Evolutionary conservation across 2,329 filamentous ascomycete genomes (phyloP).

Genomic region (Fusarium sublunatum): DNA sequence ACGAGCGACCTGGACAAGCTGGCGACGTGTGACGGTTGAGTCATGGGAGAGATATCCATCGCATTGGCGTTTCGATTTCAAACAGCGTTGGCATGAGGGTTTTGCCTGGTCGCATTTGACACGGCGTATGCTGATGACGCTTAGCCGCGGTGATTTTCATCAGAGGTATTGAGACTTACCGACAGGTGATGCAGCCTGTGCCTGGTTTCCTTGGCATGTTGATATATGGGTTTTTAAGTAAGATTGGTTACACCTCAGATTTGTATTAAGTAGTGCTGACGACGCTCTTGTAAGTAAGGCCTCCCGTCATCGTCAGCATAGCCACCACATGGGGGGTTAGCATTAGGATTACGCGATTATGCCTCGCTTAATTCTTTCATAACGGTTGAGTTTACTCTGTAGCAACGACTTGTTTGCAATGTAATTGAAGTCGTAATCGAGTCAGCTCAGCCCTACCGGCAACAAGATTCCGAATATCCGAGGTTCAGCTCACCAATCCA

Average conservation of each 20-base stretch:
- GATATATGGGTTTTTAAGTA: neutral
- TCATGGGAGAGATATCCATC: constrained; percentile 49
- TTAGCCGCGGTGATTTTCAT: neutral
- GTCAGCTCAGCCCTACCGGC: too few relatives aligned
- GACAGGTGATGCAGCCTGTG: constrained; percentile 44
- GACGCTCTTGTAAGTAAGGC: neutral
- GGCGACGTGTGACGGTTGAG: constrained; percentile 47
- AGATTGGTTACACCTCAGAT: neutral
- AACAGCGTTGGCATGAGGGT: constrained; percentile 47
- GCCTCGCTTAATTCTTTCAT: too few relatives aligned
- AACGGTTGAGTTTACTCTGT: too few relatives aligned
- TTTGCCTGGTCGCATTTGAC: constrained; percentile 52
- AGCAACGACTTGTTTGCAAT: too few relatives aligned
- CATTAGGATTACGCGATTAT: neutral
- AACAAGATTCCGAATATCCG: too few relatives aligned
- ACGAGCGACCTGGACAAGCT: constrained; percentile 46
- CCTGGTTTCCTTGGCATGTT: constrained; percentile 43
- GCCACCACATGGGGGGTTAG: constrained; percentile 7
- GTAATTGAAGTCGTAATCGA: too few relatives aligned
- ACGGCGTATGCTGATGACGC: constrained; percentile 47
- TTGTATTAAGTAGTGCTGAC: neutral
- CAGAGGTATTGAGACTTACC: constrained; percentile 26
- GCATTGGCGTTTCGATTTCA: constrained; percentile 46
- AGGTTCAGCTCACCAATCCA: too few relatives aligned
- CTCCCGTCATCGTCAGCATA: constrained; percentile 17